Base-by-base conservation (phyloP, 164 flowering plant species). In the Aristolochia fimbriata region DNA sequence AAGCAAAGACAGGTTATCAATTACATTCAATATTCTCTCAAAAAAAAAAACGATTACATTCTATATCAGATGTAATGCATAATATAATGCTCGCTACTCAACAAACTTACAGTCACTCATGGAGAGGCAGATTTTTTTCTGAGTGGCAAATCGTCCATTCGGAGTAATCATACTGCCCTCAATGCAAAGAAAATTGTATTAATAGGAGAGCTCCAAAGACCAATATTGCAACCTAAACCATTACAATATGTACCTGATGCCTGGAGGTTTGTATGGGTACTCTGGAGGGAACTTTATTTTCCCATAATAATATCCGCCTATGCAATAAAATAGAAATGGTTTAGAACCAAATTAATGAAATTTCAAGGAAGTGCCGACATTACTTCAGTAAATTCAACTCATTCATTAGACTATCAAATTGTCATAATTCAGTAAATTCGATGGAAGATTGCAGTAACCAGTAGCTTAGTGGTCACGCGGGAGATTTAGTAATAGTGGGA, bases 181-280 rank as follows among this genome's bases (percentile, higher is more conserved):
- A 57, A 24, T 47, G 53, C 31, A 56, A 15, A 15, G 58, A 3
- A 5, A 52, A 7, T 10, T 0, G 8, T 37, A 37, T 37, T 37
- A 22, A 52, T 52, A 15, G 27, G 56, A 13, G 27, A 14, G 33
- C 14, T 52, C 16, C 21, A 52, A 20, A 41, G 14, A 23, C 53
- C n/a, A 47, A 24, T 24, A 17, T 22, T 6, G 4, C 41, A 24
- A 24, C 24, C 1, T 23, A 15, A 27, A 31, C 51, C 47, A 25
- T 30, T 6, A 52, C 15, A 53, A 21, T 52, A 3, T 41, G 13
- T 81, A 91, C 97, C 79, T 88, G 68, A 91, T 91, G 65, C 92
- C 84, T 10, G 98, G 98, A 58, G 98, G 98, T 69, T 92, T 89
- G 62, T 78, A 92, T n/a, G 96, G 98, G 73, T 92, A 92, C 55